Base-by-base conservation (phyloP, 352 stramenopile genomes). In the Pythium oligandrum region DNA sequence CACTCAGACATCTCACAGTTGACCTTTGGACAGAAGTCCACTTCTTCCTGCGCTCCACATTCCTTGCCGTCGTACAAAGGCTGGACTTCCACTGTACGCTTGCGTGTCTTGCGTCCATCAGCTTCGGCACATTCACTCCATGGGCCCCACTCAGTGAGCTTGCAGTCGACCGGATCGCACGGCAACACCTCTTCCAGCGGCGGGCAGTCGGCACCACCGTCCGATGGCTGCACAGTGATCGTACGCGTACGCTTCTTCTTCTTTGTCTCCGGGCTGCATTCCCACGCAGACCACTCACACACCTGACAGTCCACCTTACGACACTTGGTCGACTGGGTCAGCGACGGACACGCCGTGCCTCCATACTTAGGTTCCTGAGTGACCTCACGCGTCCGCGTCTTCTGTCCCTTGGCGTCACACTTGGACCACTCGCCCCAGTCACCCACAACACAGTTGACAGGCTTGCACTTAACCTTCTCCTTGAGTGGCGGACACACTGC, bases 391-490 rank as follows among this genome's bases (percentile, higher is more conserved):
- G 51, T 79, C 4, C 68, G 71, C 1, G 56, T 64, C 44, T 73
- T 79, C 52, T 68, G 60, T 37, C 71, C 69, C 6, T 70, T 66
- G 0, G 44, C 30, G 11, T 70, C 49, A 40, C 64, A 85, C 1
- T 50, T 37, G 1, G 53, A 64, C 54, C 63, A 88, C 0, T 52
- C n/a, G 6, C 54, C 59, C 77, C 77, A 90, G 7, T 65, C 56
- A 33, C 63, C 74, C 33, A 88, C 73, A 37, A 77, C 61, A 30
- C 80, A 90, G 57, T 74, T 61, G 30, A 87, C 68, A 1, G 78
- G 73, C 49, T 60, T 61, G 55, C 79, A 90, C 33, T 64, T 62
- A 35, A 78, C 51, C 17, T 72, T 70, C 37, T 90, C 78, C 30
- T 57, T 64, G 30, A 89, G 63, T 3, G 55, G 49, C 0, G 70